Base-by-base conservation (phyloP, 2,329 filamentous ascomycete genomes). In the Fusarium subglutinans region DNA sequence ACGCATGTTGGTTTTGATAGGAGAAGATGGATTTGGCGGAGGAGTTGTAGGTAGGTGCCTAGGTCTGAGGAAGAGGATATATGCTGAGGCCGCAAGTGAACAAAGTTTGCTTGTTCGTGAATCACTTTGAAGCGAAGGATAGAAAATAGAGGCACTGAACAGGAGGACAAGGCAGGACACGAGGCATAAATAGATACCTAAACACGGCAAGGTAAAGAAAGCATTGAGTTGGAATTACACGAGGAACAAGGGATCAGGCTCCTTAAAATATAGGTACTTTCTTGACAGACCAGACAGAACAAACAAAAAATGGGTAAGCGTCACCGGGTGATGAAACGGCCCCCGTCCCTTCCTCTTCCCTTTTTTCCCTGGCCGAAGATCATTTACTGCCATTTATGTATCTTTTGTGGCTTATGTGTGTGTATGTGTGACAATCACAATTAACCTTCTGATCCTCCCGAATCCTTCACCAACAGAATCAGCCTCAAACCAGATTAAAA, bases 1-100 rank as follows among this genome's bases (percentile, higher is more conserved):
- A 41, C 70, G 78, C 79, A 81, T 81, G 47, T 13, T 35, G 22
- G 13, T 26, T 35, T 22, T 41, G 45, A 35, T 20, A 22, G 30
- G 30, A 26, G 38, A 14, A 37, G 24, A 22, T 38, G 30, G 24
- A 47, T 20, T 28, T 51, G 40, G 24, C 8, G 26, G 10, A 30
- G 22, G 35, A 48, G 30, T 11, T 30, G n/a, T 17, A 28, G 48
- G 22, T 17, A 35, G 33, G 33, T 35, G 33, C 33, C 33, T 35
- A 8, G 33, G 33, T 15, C 33, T 15, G 44, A 47, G 9, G 20
- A 41, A 22, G 41, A 17, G 41, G 26, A 33, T 65, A 40, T 44
- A 56, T 48, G 53, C 13, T n/a, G 28, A 55, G 26, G 15, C 12
- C 33, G 41, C 48, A 8, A 17, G 41, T 56, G 70, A 74, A 73